These are phyloP conservation scores for Puccinia novopanici DNA, from an alignment of 1,284 basidiomycete genomes.

Conservation along the genomic window DNA sequence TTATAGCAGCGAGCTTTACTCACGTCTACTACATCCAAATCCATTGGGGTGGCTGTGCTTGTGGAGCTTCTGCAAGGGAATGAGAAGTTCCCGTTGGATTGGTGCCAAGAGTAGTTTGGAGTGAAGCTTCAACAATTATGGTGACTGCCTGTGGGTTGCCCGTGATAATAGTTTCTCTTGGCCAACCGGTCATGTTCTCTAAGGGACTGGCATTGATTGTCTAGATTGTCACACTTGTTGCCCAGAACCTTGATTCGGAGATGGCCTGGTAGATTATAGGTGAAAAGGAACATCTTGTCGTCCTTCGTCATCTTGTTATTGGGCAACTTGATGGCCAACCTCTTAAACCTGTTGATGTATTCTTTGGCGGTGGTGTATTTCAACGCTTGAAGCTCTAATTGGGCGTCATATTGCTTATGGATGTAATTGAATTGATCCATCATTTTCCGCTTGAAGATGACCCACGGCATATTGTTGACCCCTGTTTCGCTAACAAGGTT, in stretches of 20 bases:
- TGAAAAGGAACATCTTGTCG: conserved; percentile 9
- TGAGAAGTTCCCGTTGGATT: no score
- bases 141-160: no score
- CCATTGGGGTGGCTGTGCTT: conserved; percentile 23
- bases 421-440: conserved; percentile 16
- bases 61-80: not conserved
- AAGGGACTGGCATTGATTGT: not conserved
- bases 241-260: not conserved
- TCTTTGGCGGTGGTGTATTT: conserved; percentile 23
- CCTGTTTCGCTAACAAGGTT: not conserved
- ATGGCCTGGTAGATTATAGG: not conserved
- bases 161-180: not conserved
- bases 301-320: not conserved
- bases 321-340: not conserved
- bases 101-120: no score
- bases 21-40: not conserved
- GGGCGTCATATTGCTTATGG: conserved; percentile 16
- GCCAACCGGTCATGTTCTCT: not conserved
- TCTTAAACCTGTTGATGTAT: conserved; percentile 23
- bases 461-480: not conserved
- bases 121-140: no score
- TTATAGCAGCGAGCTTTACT: conserved; percentile 17
- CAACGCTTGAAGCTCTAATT: not conserved
- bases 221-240: not conserved
- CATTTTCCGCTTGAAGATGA: not conserved